Conservation (phyloP, 768 basidiomycete genomes). For the Coprinopsis sp. region DNA sequence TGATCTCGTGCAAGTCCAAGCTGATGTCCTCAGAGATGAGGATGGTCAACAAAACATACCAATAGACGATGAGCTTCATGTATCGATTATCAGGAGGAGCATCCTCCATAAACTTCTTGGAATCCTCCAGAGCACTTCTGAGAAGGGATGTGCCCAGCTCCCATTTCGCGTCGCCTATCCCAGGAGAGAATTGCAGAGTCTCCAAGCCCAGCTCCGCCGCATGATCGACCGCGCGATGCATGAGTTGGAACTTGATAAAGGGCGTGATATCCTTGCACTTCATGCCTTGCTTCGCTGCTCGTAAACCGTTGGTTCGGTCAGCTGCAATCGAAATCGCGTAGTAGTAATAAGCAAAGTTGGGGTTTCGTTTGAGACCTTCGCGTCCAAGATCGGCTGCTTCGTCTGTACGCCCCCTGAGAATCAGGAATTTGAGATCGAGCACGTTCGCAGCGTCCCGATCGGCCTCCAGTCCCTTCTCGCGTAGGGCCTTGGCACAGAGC, state of each 20-base stretch:
- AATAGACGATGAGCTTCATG: slow-evolving; percentile 54
- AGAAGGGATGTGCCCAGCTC: slow-evolving; percentile 59
- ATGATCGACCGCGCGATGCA: slow-evolving; percentile 57
- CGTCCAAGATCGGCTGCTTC: slow-evolving; percentile 46
- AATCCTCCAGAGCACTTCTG: slow-evolving; percentile 55
- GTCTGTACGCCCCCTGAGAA: slow-evolving; percentile 44
- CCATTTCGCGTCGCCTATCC: slow-evolving; percentile 40
- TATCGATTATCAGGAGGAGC: slow-evolving; percentile 61
- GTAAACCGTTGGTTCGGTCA: slow-evolving; percentile 45
- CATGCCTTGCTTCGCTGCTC: slow-evolving; percentile 61
- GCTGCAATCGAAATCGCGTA: slow-evolving; percentile 52
- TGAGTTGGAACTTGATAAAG: slow-evolving; percentile 51
- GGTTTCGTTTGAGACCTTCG: slow-evolving; percentile 47
- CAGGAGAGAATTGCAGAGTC: slow-evolving; percentile 40
- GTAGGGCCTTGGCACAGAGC: slow-evolving; percentile 54
- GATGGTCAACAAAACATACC: slow-evolving; percentile 52
- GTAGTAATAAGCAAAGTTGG: slow-evolving; percentile 58
- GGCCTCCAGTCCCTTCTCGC: slow-evolving; percentile 30
- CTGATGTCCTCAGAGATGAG: slow-evolving; percentile 48
- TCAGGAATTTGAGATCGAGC: slow-evolving; percentile 55
- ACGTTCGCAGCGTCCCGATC: slow-evolving; percentile 58
- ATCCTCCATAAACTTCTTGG: slow-evolving; percentile 47
- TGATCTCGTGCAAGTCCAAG: slow-evolving; percentile 43
- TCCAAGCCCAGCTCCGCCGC: slow-evolving; percentile 52
- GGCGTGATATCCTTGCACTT: slow-evolving; percentile 50